These are phyloP conservation scores for Suillus placidus DNA, from an alignment of 768 basidiomycete genomes.

Conservation along the genomic window DNA sequence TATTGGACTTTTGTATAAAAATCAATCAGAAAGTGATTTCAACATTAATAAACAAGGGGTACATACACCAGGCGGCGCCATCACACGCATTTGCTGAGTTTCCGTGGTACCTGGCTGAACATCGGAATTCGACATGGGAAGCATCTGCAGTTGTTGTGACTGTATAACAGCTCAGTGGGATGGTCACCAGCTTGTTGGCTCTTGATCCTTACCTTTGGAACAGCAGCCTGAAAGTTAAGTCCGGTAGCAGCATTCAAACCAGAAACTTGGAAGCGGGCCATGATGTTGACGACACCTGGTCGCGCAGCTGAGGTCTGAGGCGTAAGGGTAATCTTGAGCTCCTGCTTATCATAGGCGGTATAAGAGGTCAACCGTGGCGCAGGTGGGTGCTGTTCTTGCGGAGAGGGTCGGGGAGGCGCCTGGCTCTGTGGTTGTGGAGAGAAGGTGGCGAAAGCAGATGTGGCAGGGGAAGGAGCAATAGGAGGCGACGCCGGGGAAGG, in stretches of 20 bases:
- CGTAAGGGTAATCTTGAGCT: constrained; percentile 84
- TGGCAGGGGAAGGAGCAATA: constrained; percentile 13
- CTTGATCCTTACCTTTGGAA: constrained; percentile 75
- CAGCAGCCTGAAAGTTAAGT: constrained; percentile 95
- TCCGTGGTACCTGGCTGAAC: constrained; percentile 79
- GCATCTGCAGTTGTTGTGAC: constrained; percentile 98
- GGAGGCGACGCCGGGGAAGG: constrained; percentile 35
- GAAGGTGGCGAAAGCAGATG: constrained; percentile 35
- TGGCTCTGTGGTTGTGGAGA: constrained; percentile 43
- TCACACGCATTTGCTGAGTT: constrained; percentile 93
- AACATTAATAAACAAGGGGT: neutral
- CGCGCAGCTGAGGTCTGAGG: constrained; percentile 80
- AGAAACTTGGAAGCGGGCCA: constrained; percentile 82
- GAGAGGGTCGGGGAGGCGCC: constrained; percentile 36
- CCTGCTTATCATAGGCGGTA: constrained; percentile 91
- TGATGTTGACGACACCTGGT: constrained; percentile 89
- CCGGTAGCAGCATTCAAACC: constrained; percentile 55
- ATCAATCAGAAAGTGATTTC: constrained; percentile 12
- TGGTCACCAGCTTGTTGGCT: constrained; percentile 3
- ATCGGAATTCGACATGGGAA: constrained; percentile 90
- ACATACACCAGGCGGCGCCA: constrained; percentile 84
- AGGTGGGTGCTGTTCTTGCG: constrained; percentile 37
- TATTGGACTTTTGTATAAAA: constrained; percentile 56
- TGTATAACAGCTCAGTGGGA: constrained; percentile 34
- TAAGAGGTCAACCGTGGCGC: constrained; percentile 68